phyloP scores from a whole-genome alignment of 495 filamentous ascomycete species.

The Penicillium angulare region DNA sequence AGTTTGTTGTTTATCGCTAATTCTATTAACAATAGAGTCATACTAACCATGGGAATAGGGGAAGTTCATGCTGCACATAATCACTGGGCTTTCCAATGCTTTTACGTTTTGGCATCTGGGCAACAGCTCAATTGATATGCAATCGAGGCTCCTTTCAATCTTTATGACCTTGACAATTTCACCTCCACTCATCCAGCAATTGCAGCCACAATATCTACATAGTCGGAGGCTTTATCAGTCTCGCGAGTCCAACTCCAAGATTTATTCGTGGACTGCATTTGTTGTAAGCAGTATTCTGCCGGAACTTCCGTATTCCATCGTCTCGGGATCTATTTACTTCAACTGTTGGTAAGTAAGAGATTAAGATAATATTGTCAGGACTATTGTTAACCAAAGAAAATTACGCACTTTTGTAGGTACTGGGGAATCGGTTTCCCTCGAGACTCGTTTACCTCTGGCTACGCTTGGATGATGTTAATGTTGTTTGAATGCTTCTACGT shows the following conservation, averaged over 20 bases:
- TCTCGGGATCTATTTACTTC: constrained; percentile 53
- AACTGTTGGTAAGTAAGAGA: constrained; percentile 53
- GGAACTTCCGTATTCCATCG: constrained; percentile 52
- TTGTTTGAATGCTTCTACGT: constrained; percentile 73
- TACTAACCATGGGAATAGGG: constrained; percentile 22
- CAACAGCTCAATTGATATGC: constrained; percentile 58
- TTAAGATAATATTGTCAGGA: not conserved
- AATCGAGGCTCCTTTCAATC: constrained; percentile 64
- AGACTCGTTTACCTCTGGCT: constrained; percentile 53
- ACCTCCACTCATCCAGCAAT: constrained; percentile 60
- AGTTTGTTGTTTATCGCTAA: constrained; percentile 30
- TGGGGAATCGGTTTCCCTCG: constrained; percentile 55
- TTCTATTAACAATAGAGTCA: not conserved
- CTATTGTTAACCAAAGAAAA: not conserved
- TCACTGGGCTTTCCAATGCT: constrained; percentile 63
- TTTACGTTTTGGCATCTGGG: constrained; percentile 66
- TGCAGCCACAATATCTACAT: constrained; percentile 49
- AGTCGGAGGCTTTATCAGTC: constrained; percentile 47
- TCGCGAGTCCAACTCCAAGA: constrained; percentile 50
- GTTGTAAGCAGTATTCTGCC: constrained; percentile 47
- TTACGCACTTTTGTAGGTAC: constrained; percentile 41
- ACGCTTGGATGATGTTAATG: constrained; percentile 58
- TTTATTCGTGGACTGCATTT: constrained; percentile 54
- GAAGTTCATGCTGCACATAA: constrained; percentile 62
- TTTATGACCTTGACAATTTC: constrained; percentile 71